These are phyloP conservation scores for Penicillium canariense DNA, from an alignment of 495 filamentous ascomycete genomes.

Conservation along the genomic window DNA sequence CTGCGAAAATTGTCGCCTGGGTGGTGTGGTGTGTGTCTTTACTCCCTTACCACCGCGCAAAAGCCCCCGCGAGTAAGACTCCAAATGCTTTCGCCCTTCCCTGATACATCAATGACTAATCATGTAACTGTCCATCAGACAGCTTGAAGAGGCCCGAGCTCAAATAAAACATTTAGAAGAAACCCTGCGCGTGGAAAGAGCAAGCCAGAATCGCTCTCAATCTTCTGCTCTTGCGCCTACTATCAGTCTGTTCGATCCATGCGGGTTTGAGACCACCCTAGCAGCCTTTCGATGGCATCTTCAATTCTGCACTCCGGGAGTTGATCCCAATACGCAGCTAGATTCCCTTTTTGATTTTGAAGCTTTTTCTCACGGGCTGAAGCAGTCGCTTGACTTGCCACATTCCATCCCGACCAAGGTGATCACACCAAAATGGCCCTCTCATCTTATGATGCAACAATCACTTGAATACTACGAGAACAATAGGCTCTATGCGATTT, in stretches of 20 bases:
- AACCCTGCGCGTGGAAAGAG: background rate
- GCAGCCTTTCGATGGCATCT: constrained; percentile 1
- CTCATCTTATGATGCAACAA: constrained; percentile 1
- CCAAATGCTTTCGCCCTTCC: too few relatives aligned
- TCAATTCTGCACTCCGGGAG: background rate
- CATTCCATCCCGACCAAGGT: background rate
- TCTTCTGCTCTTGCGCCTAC: background rate
- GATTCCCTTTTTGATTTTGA: background rate
- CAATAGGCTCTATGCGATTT: constrained; percentile 1
- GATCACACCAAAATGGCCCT: background rate
- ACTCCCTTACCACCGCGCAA: background rate
- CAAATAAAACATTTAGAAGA: constrained; percentile 2
- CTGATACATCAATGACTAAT: background rate
- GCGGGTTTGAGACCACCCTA: background rate
- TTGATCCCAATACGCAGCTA: background rate
- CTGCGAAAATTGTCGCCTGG: constrained; percentile 3
- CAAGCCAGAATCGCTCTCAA: background rate
- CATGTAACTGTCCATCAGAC: background rate
- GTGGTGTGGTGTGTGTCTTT: background rate
- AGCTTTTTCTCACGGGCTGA: background rate
- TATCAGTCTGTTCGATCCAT: background rate
- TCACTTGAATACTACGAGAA: background rate
- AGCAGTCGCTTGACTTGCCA: background rate
- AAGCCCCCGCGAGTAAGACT: background rate
- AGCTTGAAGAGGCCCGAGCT: background rate